Evolutionary conservation across 73 alveolate species (phyloP).

Genomic region (Blepharisma japonicum): DNA sequence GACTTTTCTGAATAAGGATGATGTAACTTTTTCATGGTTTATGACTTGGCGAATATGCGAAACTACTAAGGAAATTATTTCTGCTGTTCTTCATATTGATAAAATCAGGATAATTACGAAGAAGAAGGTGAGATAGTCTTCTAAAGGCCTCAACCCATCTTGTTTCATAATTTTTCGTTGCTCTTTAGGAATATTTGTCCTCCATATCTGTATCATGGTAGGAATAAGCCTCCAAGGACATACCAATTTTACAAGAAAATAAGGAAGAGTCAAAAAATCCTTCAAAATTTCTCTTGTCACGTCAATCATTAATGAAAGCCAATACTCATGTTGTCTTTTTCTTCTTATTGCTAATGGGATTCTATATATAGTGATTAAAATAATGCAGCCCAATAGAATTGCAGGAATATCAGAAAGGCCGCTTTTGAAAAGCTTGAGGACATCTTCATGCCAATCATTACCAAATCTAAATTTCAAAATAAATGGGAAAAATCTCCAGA

Average conservation of each 20-base stretch:
- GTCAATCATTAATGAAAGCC: not conserved
- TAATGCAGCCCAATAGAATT: not conserved
- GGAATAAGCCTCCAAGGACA: not conserved
- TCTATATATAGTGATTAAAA: not conserved
- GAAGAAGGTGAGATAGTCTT: not conserved
- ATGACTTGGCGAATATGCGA: slow-evolving; percentile 19
- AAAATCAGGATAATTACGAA: not conserved
- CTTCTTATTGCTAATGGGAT: slow-evolving; percentile 7
- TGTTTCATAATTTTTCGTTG: not conserved
- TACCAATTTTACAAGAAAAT: not conserved
- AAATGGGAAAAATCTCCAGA: too few species aligned
- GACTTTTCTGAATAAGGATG: slow-evolving; percentile 13
- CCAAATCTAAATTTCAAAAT: too few species aligned
- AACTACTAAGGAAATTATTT: slow-evolving; percentile 4
- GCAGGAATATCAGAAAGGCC: not conserved
- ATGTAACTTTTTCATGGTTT: not conserved
- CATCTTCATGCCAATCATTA: not conserved
- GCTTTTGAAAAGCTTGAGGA: not conserved
- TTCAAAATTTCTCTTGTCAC: not conserved
- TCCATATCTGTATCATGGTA: not conserved
- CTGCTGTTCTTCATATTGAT: slow-evolving; percentile 18
- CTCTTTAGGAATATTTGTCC: slow-evolving; percentile 3
- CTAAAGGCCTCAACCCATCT: not conserved
- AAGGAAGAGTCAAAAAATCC: slow-evolving; percentile 8
- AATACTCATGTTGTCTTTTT: not conserved